Evolutionary conservation across 2,329 filamentous ascomycete species (phyloP).

Genomic region (Clathrospora elynae): DNA sequence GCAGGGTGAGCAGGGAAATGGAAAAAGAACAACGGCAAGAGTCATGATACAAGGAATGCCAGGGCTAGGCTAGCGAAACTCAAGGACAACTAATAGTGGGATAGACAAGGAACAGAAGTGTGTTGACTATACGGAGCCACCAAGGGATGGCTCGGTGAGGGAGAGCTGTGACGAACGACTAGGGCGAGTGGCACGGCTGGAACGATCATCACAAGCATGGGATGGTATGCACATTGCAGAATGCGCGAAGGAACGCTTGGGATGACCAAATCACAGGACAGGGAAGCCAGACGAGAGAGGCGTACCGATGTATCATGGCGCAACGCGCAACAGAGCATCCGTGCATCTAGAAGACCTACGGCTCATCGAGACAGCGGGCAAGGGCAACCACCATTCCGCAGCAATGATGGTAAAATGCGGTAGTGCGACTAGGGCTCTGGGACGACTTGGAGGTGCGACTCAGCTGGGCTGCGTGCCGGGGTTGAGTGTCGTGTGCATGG

Average conservation of each 20-base stretch:
- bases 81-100: slow-evolving; percentile 38
- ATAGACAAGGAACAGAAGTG: slow-evolving; percentile 42
- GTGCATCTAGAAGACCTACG: slow-evolving; percentile 43
- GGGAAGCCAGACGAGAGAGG: slow-evolving; percentile 32
- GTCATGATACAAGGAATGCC: slow-evolving; percentile 39
- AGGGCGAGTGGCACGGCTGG: slow-evolving; percentile 48
- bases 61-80: slow-evolving; percentile 41
- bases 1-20: slow-evolving; percentile 43
- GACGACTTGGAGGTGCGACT: slow-evolving; percentile 39
- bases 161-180: slow-evolving; percentile 46
- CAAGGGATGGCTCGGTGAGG: slow-evolving; percentile 44
- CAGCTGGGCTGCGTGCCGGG: slow-evolving; percentile 40
- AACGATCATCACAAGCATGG: slow-evolving; percentile 44
- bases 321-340: slow-evolving; percentile 50
- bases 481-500: slow-evolving; percentile 40
- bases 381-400: slow-evolving; percentile 31
- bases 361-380: slow-evolving; percentile 34
- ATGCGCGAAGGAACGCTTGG: slow-evolving; percentile 43
- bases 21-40: slow-evolving; percentile 36
- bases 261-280: slow-evolving; percentile 44
- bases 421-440: slow-evolving; percentile 40
- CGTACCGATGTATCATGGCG: slow-evolving; percentile 50
- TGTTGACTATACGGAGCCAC: slow-evolving; percentile 41
- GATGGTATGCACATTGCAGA: slow-evolving; percentile 34
- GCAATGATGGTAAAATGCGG: slow-evolving; percentile 37